Base-by-base conservation (phyloP, 352 stramenopile genomes). In the Phytophthora sojae region DNA sequence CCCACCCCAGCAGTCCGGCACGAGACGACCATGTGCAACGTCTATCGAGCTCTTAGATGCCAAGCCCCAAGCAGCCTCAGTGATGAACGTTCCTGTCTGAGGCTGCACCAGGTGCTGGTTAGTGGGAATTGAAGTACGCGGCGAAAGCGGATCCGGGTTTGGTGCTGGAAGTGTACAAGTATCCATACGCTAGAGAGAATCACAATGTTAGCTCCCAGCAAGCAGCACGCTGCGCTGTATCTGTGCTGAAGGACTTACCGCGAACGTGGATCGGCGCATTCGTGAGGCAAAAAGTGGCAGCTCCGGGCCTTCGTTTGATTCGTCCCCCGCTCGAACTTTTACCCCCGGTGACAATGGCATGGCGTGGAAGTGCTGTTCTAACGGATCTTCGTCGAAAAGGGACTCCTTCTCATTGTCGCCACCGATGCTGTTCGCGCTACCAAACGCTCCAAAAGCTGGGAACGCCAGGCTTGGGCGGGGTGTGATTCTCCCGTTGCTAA, bases 261-360 rank as follows among this genome's bases (percentile, higher is more conserved):
- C 54, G 29, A 79, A 82, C n/a, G 75, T 73, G 0, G 71, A 79
- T 54, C 67, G 67, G 37, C 64, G 52, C 75, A 82, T 82, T 14
- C 50, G 55, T 3, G 71, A 67, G 15, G 56, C 37, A 52, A 82
- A 82, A 3, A 52, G 11, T 53, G 71, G 71, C 23, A 79, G 47
- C 7, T 82, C 71, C 0, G 75, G 71, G 5, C 75, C 75, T 37
- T 59, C 49, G 12, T 68, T 77, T 8, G 60, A 66, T 42, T 69
- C 54, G 3, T 73, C 60, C 19, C 71, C 75, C 4, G 61, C 37
- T 57, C 64, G 75, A 3, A 82, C 23, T 59, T 82, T 82, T 6
- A 82, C 75, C 0, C 75, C 75, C 6, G 75, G 71, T 11, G 75
- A 79, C 39, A 82, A 39, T 3, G 62, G 37, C 71, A 82, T 82